Evolutionary conservation across 2,329 filamentous ascomycete species (phyloP), one percentile per base, ranked within the genome.

Genomic region (Colletotrichum musicola): DNA sequence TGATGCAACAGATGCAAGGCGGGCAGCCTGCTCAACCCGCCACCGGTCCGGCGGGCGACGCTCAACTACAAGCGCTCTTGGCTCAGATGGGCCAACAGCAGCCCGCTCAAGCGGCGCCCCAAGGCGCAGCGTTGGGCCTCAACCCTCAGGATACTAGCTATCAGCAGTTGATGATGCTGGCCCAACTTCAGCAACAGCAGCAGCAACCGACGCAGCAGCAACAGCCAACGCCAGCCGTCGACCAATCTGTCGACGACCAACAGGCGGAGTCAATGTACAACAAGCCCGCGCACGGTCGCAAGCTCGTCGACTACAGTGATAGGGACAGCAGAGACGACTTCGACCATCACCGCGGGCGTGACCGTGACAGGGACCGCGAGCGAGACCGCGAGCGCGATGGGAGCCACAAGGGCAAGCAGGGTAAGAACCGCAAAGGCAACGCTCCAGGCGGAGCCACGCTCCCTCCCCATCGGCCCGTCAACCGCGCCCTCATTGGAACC

Each of bases 401-500:
- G 14, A 49, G 50, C 55, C 59, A 38, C 55, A 66, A 35, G 73
- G 76, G 75, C 42, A 83, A 82, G 70, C 79, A 82, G 4, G 75
- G 74, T 57, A 77, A 79, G 62, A 83, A 81, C 67, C 83, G 81
- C 71, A 81, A 80, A 74, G 77, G 75, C 38, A 72, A 72, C 40
- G 70, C 70, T 14, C 70, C 70, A 7, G 70, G 70, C 40, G 70
- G 70, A 5, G 64, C 70, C 40, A 81, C 79, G 14, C 76, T 81
- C 40, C 78, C 79, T 30, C 79, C 77, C 9, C 82, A 84, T 68
- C 80, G 83, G 65, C 80, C 81, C 18, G 80, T 78, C 70, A 88
- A 91, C 74, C 86, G 84, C 68, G 84, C 85, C 14, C 81, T 89
- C 14, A 88, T 89, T 56, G 88, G 89, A 63, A 92, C 90, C 50